A percentile compares a stretch with the other conserved stretches of the same genome.
phyloP scores from a whole-genome alignment of 495 filamentous ascomycete species.

The Cenococcum geophilum region DNA sequence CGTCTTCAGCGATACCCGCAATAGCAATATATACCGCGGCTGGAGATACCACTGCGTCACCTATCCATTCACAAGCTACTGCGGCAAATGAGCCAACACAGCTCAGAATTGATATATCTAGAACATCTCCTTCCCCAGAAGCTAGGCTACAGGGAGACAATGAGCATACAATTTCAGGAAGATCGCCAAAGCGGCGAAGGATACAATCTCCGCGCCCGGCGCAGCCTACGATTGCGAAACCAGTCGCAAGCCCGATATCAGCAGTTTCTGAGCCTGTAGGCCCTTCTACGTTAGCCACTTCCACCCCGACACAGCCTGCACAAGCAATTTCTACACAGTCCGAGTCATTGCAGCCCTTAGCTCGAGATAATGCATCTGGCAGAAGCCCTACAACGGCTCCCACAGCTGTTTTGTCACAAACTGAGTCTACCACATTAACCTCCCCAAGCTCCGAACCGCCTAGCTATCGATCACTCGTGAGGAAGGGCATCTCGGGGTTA shows the following conservation, averaged over 20 bases:
- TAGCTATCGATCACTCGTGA: too few species aligned
- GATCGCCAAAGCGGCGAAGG: conserved; percentile 20
- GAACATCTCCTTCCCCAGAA: not conserved
- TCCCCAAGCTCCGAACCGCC: too few species aligned
- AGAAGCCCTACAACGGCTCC: not conserved
- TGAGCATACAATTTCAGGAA: conserved; percentile 4
- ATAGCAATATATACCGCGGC: not conserved
- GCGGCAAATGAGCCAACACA: not conserved
- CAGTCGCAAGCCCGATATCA: not conserved
- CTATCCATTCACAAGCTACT: not conserved
- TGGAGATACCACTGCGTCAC: not conserved
- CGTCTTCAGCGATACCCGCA: not conserved
- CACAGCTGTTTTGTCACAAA: not conserved
- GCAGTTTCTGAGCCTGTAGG: too few species aligned
- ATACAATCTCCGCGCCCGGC: not conserved
- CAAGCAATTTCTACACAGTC: too few species aligned
- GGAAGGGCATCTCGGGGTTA: too few species aligned
- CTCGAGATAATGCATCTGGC: not conserved
- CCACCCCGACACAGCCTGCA: too few species aligned
- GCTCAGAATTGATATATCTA: not conserved
- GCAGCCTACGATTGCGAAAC: not conserved
- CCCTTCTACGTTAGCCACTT: too few species aligned
- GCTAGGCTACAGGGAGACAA: not conserved
- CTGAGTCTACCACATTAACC: not conserved
- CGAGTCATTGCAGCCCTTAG: not conserved